A percentile compares a stretch with the other conserved stretches of the same genome.
Evolutionary conservation across 176 grass and related monocot genomes (phyloP).

Genomic region (Areca catechu): DNA sequence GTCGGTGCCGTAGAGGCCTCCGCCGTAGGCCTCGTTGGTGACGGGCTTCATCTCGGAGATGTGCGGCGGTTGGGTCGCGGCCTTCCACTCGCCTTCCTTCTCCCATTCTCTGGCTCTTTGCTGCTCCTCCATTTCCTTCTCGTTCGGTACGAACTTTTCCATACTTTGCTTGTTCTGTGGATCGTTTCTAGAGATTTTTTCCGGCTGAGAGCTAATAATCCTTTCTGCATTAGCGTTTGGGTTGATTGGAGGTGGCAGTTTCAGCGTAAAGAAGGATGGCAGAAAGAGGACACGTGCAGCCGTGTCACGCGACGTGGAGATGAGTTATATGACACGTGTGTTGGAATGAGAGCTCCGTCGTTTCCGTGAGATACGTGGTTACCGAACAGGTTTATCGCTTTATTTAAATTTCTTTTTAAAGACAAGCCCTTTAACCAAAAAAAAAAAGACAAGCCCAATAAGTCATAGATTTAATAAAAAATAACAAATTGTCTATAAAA

Average conservation of each 20-base stretch:
- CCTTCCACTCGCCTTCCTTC: conserved; percentile 1
- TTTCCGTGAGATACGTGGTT: too few species aligned
- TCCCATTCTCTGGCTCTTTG: conserved; percentile 12
- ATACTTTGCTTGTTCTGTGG: not conserved
- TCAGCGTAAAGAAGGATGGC: not conserved
- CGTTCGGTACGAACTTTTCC: conserved; percentile 38
- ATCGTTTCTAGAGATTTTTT: too few species aligned
- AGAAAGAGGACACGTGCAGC: conserved; percentile 2
- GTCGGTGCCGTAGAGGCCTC: conserved; percentile 57
- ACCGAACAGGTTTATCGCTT: too few species aligned
- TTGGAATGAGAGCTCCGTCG: too few species aligned
- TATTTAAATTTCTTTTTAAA: too few species aligned
- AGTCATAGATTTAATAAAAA: too few species aligned
- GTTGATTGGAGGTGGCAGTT: too few species aligned
- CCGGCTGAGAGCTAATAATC: too few species aligned
- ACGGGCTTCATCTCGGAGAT: conserved; percentile 70
- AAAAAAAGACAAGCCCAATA: too few species aligned
- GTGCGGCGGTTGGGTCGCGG: conserved; percentile 34
- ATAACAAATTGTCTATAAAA: too few species aligned
- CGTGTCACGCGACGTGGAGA: not conserved
- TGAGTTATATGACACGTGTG: conserved; percentile 3
- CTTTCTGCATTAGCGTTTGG: too few species aligned
- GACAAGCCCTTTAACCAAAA: too few species aligned
- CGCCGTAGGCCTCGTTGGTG: conserved; percentile 71
- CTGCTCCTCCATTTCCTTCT: conserved; percentile 30